phyloP scores from a whole-genome alignment of 1,284 basidiomycete species.

The Fereydounia khargensis region DNA sequence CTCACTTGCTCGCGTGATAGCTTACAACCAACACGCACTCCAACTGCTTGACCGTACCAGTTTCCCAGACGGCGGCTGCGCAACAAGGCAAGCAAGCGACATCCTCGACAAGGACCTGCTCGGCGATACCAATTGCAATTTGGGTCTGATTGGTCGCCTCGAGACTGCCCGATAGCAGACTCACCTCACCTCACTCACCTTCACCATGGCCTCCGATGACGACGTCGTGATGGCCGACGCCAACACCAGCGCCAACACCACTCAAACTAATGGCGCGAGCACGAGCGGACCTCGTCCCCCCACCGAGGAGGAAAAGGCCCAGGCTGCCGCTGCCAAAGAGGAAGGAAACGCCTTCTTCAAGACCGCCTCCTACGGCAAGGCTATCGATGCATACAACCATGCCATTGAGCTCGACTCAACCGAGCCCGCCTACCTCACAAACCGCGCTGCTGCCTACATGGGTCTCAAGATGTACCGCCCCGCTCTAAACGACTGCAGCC shows the following conservation, averaged over 20 bases:
- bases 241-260: not conserved
- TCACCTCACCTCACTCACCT: not conserved
- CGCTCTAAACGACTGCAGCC: slow-evolving; percentile 76
- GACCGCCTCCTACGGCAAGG: slow-evolving; percentile 45
- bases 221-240: not conserved
- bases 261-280: not conserved
- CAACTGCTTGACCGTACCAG: no score
- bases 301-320: slow-evolving; percentile 8
- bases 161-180: not conserved
- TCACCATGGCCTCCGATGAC: slow-evolving; percentile 7
- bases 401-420: slow-evolving; percentile 64
- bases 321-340: slow-evolving; percentile 49
- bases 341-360: slow-evolving; percentile 53
- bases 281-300: slow-evolving; percentile 3
- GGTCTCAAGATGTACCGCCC: slow-evolving; percentile 71
- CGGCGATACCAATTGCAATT: no score
- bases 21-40: no score
- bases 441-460: slow-evolving; percentile 83
- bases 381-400: slow-evolving; percentile 46
- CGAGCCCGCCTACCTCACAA: slow-evolving; percentile 75
- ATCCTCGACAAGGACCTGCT: no score
- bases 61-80: no score
- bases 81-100: no score
- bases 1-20: no score
- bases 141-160: no score